phyloP scores from a whole-genome alignment of 257 asterid species.

The Fraxinus excelsior region DNA sequence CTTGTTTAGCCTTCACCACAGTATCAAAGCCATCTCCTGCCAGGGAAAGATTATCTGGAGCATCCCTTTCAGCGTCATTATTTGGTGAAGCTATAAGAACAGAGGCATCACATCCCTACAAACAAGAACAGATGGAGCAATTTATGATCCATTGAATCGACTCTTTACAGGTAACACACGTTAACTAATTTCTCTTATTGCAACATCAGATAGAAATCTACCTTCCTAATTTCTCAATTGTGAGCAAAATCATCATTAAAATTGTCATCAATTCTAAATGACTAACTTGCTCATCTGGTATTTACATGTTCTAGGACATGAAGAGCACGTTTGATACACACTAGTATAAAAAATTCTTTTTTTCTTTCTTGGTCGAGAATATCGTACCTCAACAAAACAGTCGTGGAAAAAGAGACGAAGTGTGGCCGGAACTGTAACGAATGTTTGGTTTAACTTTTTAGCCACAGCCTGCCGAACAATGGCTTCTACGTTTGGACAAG shows the following conservation, averaged over 20 bases:
- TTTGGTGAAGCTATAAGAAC: constrained; percentile 57
- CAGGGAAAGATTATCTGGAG: constrained; percentile 62
- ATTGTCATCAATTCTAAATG: too few relatives aligned
- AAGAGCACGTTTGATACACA: background rate
- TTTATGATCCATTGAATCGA: background rate
- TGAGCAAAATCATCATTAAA: too few relatives aligned
- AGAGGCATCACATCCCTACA: constrained; percentile 80
- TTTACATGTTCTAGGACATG: background rate
- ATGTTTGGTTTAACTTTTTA: constrained; percentile 45
- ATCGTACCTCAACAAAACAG: constrained; percentile 62
- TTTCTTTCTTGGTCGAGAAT: background rate
- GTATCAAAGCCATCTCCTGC: constrained; percentile 85
- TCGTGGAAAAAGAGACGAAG: constrained; percentile 76
- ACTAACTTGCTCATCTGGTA: background rate
- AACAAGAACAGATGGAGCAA: background rate
- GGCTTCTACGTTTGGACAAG: constrained; percentile 61
- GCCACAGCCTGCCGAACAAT: constrained; percentile 48
- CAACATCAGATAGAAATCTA: too few relatives aligned
- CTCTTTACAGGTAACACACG: background rate
- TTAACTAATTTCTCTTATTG: too few relatives aligned
- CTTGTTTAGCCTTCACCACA: constrained; percentile 61
- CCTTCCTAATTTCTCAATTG: background rate
- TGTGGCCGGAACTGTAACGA: constrained; percentile 66
- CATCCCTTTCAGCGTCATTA: constrained; percentile 64
- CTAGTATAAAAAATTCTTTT: background rate